Conservation (phyloP, 2,329 filamentous ascomycete species). For the Penicillium sp. region DNA sequence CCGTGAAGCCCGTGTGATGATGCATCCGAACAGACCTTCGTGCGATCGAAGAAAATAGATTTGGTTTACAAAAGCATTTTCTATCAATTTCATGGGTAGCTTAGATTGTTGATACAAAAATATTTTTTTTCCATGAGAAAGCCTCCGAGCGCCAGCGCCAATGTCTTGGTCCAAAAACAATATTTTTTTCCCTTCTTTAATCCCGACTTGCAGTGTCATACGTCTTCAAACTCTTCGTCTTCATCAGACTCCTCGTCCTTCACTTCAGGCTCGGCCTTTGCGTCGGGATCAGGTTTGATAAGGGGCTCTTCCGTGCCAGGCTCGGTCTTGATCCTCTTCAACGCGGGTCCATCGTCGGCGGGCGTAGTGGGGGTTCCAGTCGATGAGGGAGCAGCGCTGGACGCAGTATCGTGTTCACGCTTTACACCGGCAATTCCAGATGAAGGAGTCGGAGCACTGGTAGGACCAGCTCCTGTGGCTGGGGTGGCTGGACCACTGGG, state of each 20-base stretch:
- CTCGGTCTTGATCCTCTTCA: constrained; percentile 42
- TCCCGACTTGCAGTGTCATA: constrained; percentile 20
- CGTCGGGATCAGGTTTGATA: background rate
- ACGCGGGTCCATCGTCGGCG: constrained; percentile 39
- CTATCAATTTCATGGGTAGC: background rate
- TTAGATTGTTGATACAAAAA: background rate
- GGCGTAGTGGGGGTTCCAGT: constrained; percentile 37
- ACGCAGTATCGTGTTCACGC: constrained; percentile 40
- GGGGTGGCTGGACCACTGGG: constrained; percentile 38
- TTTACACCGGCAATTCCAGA: constrained; percentile 32
- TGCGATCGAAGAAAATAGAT: too few species aligned
- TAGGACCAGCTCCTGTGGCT: constrained; percentile 26
- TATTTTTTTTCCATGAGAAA: background rate
- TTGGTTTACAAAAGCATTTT: background rate
- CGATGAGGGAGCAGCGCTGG: constrained; percentile 39
- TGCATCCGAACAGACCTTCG: too few species aligned
- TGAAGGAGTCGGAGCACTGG: constrained; percentile 25
- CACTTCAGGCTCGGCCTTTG: constrained; percentile 4
- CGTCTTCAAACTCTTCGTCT: constrained; percentile 47
- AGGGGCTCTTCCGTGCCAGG: constrained; percentile 1
- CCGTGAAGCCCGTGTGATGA: too few species aligned
- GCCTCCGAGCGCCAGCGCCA: constrained; percentile 22
- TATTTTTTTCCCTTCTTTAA: background rate
- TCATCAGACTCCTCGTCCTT: constrained; percentile 42
- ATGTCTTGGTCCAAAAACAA: background rate